phyloP scores from a whole-genome alignment of 345 rosid genomes.

The Diplotaxis tenuifolia region DNA sequence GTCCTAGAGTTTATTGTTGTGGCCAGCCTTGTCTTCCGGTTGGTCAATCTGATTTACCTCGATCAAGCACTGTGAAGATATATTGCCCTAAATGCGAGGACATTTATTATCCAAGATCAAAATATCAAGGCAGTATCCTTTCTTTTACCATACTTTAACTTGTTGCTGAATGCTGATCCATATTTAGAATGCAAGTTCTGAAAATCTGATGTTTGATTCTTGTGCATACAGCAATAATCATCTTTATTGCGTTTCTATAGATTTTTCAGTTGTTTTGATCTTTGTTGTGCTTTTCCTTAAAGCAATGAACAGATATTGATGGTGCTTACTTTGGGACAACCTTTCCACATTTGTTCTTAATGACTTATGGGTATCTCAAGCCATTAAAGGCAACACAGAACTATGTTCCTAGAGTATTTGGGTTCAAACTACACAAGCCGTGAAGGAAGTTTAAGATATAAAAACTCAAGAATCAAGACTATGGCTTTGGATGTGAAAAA shows the following conservation, averaged over 20 bases:
- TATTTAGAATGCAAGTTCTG: conserved; percentile 2
- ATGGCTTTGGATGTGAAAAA: conserved; percentile 16
- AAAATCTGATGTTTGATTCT: background rate
- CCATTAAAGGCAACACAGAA: conserved; percentile 72
- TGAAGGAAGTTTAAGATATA: conserved; percentile 18
- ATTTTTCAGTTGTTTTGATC: conserved; percentile 1
- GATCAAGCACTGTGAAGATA: conserved; percentile 88
- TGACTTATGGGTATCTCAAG: conserved; percentile 89
- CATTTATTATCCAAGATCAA: conserved; percentile 85
- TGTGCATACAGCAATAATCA: background rate
- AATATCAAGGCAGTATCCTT: conserved; percentile 99
- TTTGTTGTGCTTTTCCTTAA: conserved; percentile 42
- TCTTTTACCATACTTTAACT: background rate
- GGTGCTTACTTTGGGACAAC: conserved; percentile 96
- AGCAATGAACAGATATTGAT: conserved; percentile 64
- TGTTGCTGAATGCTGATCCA: background rate
- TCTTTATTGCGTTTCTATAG: background rate
- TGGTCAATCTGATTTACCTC: conserved; percentile 85
- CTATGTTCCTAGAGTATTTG: conserved; percentile 91
- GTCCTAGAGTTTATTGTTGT: conserved; percentile 94
- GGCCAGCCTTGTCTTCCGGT: conserved; percentile 96
- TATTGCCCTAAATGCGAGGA: conserved; percentile 91
- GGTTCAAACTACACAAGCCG: conserved; percentile 83
- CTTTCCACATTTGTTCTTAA: conserved; percentile 81
- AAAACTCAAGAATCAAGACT: background rate